Evolutionary conservation across 345 rosid species (phyloP), one percentile per base, ranked within the genome.

Genomic region (Acer negundo): DNA sequence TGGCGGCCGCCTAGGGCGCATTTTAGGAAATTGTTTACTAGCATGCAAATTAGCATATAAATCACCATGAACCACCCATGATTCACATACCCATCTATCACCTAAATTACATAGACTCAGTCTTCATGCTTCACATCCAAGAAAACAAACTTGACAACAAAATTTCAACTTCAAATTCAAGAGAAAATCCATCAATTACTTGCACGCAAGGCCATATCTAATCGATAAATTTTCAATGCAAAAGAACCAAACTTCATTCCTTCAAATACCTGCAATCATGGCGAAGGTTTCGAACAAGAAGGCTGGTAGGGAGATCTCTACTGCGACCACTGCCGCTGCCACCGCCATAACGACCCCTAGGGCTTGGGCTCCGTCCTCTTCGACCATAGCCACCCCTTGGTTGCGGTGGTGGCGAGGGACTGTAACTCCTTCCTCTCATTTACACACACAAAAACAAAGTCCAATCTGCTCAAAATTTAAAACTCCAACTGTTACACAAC

Each of bases 391-490:
- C 77, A 28, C 77, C 62, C 82, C 97, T 89, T 2, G 92, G 93
- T 1, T 97, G 98, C 12, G 92, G 88, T 9, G 97, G 98, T 9
- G 88, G 84, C 6, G 84, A 82, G 6, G 88, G 91, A 24, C 89
- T 91, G 81, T 93, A 94, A 82, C 96, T 93, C 62, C 98, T 89
- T 75, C 97, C 94, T 79, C 98, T 92, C 99, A 97, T 97, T 89
- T 67, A 22, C 7, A n/a, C 28, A 44, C 10, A 40, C 20, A 73
- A 40, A 53, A 13, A 13, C 62, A 56, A 23, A 10, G 61, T 46
- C 56, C 62, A 74, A 63, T 47, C 77, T 64, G 62, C 20, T 26
- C 2, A 49, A 49, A 40, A 7, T 62, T 44, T 55, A 73, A 40
- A 62, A 31, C 7, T 46, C 26, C 44, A 19, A 72, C 49, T 17